Conservation (phyloP, 257 asterid species). For the Jacaranda mimosifolia region DNA sequence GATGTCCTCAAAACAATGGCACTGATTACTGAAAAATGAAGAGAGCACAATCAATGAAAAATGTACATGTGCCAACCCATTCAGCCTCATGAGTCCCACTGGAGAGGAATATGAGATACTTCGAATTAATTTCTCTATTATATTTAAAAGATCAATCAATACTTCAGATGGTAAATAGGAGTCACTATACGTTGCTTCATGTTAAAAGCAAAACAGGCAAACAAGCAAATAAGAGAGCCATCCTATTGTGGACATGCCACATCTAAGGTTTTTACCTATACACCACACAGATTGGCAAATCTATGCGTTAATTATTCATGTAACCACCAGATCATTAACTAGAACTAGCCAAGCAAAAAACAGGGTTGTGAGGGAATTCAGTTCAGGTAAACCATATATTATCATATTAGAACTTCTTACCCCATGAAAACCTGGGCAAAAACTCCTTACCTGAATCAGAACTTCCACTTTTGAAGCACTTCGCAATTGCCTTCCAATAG, state of each 20-base stretch:
- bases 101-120: constrained; percentile 13
- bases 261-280: constrained; percentile 7
- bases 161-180: constrained; percentile 15
- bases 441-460: constrained; percentile 69
- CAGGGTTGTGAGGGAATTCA: neutral
- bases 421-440: constrained; percentile 15
- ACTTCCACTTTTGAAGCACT: constrained; percentile 69
- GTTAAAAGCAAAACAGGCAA: constrained; percentile 9
- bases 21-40: neutral
- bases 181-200: neutral
- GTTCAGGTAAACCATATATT: constrained; percentile 8
- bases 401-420: neutral
- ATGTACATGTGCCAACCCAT: neutral
- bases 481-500: constrained; percentile 73
- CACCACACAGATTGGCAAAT: neutral
- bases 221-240: neutral
- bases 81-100: neutral
- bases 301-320: neutral
- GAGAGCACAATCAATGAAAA: neutral
- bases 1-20: neutral
- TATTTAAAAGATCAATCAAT: constrained; percentile 6
- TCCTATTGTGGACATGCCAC: neutral
- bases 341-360: constrained; percentile 15
- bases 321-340: constrained; percentile 7
- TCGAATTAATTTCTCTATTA: neutral